Evolutionary conservation across 345 rosid species (phyloP), one percentile per base, ranked within the genome.

Genomic region (Bruguiera sexangula): DNA sequence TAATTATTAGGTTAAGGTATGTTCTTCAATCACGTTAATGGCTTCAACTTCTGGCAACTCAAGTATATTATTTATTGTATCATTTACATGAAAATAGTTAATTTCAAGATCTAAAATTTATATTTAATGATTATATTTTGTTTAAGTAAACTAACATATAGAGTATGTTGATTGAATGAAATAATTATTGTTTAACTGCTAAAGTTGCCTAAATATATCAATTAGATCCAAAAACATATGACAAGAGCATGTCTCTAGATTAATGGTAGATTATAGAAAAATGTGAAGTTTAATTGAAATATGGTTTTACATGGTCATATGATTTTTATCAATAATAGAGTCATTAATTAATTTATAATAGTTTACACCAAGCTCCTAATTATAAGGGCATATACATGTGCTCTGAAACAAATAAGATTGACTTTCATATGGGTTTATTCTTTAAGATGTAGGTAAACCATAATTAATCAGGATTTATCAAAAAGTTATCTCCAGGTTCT

Each of bases 331-430:
- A 51, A 59, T 48, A 64, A 51, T 22, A 46, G 78, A 66, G 63
- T 67, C 63, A 60, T 59, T 65, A 69, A 59, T 63, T 63, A 43
- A 60, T 32, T 63, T 66, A 64, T 65, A 64, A 36, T 66, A 59
- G 43, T 69, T 72, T 65, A 62, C 57, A 26, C 30, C 55, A 69
- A 79, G 75, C 51, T 73, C 57, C 70, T 73, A 80, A 60, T 62
- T 67, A 65, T 55, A 71, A 72, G 79, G 67, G 71, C 86, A 69
- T 73, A 82, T 82, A 91, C 92, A 81, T 81, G 87, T 79, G 85
- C 78, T 73, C 75, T 73, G 74, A 63, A 78, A 69, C 68, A 73
- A 72, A 32, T 39, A 68, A 80, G 94, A 84, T 88, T 63, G 67
- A 73, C 70, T 76, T 63, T 91, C 92, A 83, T 81, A 85, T 71